Base-by-base conservation (phyloP, 2,329 filamentous ascomycete species). In the Alternaria brassicicola region DNA sequence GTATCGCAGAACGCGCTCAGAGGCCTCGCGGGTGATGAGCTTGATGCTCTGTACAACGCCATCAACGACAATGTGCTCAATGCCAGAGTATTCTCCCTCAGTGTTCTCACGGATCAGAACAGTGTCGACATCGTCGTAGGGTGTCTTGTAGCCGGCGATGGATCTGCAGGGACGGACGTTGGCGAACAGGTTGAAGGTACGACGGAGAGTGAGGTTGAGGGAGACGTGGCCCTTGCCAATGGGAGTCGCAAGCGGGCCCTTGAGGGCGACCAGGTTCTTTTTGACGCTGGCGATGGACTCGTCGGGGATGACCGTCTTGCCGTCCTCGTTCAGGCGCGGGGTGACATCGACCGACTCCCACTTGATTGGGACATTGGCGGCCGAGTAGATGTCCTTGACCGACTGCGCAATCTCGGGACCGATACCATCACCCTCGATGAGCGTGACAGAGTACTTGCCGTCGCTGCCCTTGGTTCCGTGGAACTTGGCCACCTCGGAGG, bases 181-280 rank as follows among this genome's bases (percentile, higher is more conserved):
- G 84, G 95, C 96, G 82, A 99, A 99, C 75, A 99, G 93, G 86
- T 99, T 99, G 85, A 99, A 99, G 65, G 96, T 99, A 78, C 95
- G 91, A 78, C 95, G 94, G 75, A 99, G 93, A 61, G 95, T 99
- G 68, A 99, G 85, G 87, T 99, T 99, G 71, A 99, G 91, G 58
- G 95, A 98, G 79, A 99, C 94, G 83, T 99, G 95, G 76, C 95
- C 95, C 86, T 98, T 99, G 81, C 96, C 95, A 75, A 99, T 88
- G 66, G 95, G 95, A 3, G 95, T 99, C 87, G 96, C 96, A 68
- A 99, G 89, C 73, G 96, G 96, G 66, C 96, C 95, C 87, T 99
- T 99, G 68, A 99, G 89, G 64, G 96, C 95, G 74, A 99, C 92
- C 84, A 93, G 96, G 86, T 98, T 99, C 83, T 87, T 90, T 81